Conservation (phyloP, 345 rosid genomes). For the Populus simonii region DNA sequence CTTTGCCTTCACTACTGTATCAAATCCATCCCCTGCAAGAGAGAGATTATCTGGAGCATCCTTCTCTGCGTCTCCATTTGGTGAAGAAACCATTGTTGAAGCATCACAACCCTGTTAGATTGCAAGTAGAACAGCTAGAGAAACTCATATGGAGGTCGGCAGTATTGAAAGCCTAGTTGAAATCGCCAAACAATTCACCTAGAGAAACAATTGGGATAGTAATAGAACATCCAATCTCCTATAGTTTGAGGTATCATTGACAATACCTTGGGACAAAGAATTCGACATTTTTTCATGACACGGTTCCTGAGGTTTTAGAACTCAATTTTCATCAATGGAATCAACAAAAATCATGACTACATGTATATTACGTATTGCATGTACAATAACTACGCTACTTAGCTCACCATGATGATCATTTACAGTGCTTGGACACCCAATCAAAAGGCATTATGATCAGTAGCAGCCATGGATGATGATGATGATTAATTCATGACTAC, state of each 20-base stretch:
- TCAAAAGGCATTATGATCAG: background rate
- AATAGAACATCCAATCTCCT: no score
- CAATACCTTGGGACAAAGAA: background rate
- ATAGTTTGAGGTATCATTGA: background rate
- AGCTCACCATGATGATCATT: background rate
- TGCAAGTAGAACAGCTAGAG: background rate
- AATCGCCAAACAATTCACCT: no score
- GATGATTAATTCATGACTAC: background rate
- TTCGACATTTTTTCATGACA: background rate
- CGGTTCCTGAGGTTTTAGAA: background rate
- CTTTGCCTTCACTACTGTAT: constrained; percentile 70
- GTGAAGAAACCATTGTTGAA: constrained; percentile 60
- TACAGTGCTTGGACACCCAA: background rate
- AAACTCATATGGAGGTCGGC: no score
- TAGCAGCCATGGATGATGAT: background rate
- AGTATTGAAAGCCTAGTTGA: no score
- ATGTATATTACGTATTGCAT: no score
- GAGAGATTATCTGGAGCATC: constrained; percentile 76
- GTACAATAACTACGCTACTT: no score
- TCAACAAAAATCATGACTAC: no score
- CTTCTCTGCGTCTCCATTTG: constrained; percentile 76
- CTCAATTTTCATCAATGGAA: background rate
- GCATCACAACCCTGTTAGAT: constrained; percentile 77
- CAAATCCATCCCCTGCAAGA: constrained; percentile 91
- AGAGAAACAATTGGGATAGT: no score